A percentile compares a stretch with the other conserved stretches of the same genome.
Conservation (phyloP, 2,329 filamentous ascomycete species). For the Ophiobolus disseminans region DNA sequence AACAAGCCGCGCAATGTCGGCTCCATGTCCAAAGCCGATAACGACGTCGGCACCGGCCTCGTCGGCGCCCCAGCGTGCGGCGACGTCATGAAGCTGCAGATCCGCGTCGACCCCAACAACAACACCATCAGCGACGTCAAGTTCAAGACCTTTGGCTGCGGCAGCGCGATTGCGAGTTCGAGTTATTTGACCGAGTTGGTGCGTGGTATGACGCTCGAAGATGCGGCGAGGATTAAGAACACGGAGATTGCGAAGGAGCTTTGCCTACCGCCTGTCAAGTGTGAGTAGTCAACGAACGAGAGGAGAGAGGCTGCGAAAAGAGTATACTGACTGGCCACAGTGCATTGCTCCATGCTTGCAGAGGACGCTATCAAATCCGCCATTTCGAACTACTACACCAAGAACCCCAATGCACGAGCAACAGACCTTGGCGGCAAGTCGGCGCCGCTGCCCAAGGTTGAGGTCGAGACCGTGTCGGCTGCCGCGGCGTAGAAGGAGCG, state of each 20-base stretch:
- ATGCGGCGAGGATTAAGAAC: slow-evolving; percentile 91
- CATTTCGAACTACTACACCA: slow-evolving; percentile 88
- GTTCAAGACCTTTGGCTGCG: slow-evolving; percentile 98
- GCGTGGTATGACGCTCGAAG: slow-evolving; percentile 93
- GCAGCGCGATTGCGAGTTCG: slow-evolving; percentile 90
- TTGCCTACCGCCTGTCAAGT: slow-evolving; percentile 84
- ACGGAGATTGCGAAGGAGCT: slow-evolving; percentile 98
- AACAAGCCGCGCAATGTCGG: slow-evolving; percentile 80
- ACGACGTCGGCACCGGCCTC: slow-evolving; percentile 87
- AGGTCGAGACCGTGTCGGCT: slow-evolving; percentile 61
- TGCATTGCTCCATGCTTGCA: slow-evolving; percentile 91
- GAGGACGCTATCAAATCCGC: slow-evolving; percentile 93
- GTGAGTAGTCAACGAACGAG: slow-evolving; percentile 59
- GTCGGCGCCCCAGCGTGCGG: slow-evolving; percentile 90
- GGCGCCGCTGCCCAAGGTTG: slow-evolving; percentile 70
- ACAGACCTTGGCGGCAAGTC: slow-evolving; percentile 81
- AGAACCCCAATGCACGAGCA: slow-evolving; percentile 77
- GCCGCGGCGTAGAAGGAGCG: slow-evolving; percentile 43
- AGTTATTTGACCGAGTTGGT: slow-evolving; percentile 96
- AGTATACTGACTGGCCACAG: slow-evolving; percentile 53
- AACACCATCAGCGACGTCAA: slow-evolving; percentile 93
- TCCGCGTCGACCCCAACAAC: slow-evolving; percentile 85
- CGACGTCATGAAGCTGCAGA: slow-evolving; percentile 94
- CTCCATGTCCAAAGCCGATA: slow-evolving; percentile 78
- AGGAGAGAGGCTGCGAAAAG: background rate